Evolutionary conservation across 1,284 basidiomycete genomes (phyloP).

Genomic region (Porodaedalea pini): DNA sequence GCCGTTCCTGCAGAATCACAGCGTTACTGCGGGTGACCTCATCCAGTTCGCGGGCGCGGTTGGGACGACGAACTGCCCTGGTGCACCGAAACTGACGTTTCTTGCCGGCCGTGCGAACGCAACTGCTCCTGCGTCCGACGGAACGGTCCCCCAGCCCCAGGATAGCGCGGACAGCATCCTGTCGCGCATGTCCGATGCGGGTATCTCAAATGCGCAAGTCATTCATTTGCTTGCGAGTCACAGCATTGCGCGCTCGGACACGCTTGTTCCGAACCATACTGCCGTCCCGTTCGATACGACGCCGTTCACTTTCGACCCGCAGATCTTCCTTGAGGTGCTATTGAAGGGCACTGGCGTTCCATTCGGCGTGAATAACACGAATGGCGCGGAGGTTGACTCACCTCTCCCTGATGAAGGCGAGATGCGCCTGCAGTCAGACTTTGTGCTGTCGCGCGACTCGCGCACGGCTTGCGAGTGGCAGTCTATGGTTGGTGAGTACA

Average conservation of each 20-base stretch:
- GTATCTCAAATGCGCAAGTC: conserved; percentile 31
- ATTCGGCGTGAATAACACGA: conserved; percentile 17
- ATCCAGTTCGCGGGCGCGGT: conserved; percentile 18
- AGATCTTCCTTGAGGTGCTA: conserved; percentile 24
- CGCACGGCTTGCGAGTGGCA: conserved; percentile 20
- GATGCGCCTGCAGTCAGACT: conserved; percentile 21
- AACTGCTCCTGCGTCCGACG: conserved; percentile 26
- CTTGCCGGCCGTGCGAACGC: conserved; percentile 27
- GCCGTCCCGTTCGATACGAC: conserved; percentile 24
- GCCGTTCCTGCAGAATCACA: conserved; percentile 27
- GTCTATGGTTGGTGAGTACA: conserved; percentile 17
- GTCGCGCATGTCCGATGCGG: conserved; percentile 24
- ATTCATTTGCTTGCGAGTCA: conserved; percentile 28
- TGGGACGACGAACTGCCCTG: conserved; percentile 23
- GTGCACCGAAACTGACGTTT: conserved; percentile 26
- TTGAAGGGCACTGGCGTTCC: conserved; percentile 23
- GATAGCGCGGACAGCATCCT: conserved; percentile 30
- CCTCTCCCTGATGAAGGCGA: conserved; percentile 15
- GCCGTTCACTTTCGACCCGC: conserved; percentile 25
- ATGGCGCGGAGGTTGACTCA: conserved; percentile 17
- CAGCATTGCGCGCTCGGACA: conserved; percentile 22
- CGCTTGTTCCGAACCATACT: conserved; percentile 17
- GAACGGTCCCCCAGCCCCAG: conserved; percentile 29
- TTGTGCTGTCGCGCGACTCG: conserved; percentile 21
- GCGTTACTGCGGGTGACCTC: conserved; percentile 25